These are phyloP conservation scores for Neurospora sp. DNA, from an alignment of 495 filamentous ascomycete species.

Conservation along the genomic window DNA sequence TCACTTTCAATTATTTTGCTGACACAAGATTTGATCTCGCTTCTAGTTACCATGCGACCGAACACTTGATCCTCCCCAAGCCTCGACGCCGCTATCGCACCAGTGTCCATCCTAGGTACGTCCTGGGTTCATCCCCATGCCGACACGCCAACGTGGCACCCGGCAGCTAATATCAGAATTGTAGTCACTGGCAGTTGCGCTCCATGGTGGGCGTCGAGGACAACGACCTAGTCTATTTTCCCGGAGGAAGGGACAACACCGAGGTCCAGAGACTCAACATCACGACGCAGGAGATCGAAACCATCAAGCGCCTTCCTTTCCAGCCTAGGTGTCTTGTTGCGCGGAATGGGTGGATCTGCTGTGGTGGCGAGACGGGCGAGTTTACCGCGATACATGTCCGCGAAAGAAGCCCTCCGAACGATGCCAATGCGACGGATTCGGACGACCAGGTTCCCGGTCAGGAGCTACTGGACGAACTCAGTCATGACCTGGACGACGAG, in stretches of 20 bases:
- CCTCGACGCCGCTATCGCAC: slow-evolving; percentile 68
- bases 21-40: not conserved
- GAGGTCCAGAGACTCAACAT: slow-evolving; percentile 68
- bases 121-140: slow-evolving; percentile 12
- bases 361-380: slow-evolving; percentile 76
- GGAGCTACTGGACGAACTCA: not conserved
- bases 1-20: not conserved
- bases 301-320: slow-evolving; percentile 71
- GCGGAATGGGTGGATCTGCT: slow-evolving; percentile 77
- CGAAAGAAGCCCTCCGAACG: slow-evolving; percentile 19
- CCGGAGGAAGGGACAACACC: slow-evolving; percentile 44
- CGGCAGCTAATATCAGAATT: slow-evolving; percentile 1
- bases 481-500: slow-evolving; percentile 32
- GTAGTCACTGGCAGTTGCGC: slow-evolving; percentile 84
- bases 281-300: slow-evolving; percentile 58
- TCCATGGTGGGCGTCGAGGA: slow-evolving; percentile 78
- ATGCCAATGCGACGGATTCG: slow-evolving; percentile 35
- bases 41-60: slow-evolving; percentile 33
- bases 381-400: slow-evolving; percentile 67
- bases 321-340: slow-evolving; percentile 75
- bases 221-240: slow-evolving; percentile 72
- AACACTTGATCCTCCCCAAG: slow-evolving; percentile 49
- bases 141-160: slow-evolving; percentile 8
- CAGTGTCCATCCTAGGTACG: slow-evolving; percentile 63
- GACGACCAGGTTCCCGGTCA: slow-evolving; percentile 49